Base-by-base conservation (phyloP, 1,284 basidiomycete species). In the Cerioporus squamosus region DNA sequence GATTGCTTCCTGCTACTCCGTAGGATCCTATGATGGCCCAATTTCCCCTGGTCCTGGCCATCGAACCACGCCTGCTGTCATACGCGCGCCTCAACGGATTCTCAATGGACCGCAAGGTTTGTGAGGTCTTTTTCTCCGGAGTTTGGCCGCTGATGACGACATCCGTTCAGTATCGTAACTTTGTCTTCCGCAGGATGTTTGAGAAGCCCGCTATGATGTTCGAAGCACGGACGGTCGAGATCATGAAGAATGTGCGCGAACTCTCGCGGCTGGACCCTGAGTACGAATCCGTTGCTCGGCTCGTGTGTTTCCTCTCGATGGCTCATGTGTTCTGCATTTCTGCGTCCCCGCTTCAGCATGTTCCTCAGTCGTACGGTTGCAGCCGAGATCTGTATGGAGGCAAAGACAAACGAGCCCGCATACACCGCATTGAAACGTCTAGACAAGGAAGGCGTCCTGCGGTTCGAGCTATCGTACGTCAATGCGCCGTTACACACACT, bases 151-250 rank as follows among this genome's bases (percentile, higher is more conserved):
- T 52, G 53, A 50, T 53, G 48, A 55, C 48, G 17, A 20, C 50
- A 42, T 40, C 52, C 58, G 39, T 51, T 51, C 63, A 91, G 88
- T 90, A 91, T 69, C 87, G 88, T 47, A 86, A 91, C 69, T 91
- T 90, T 65, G 84, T 91, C 12, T 91, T 91, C 69, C 86, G 89
- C 53, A 90, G 90, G 71, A 90, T 91, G 83, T 91, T 91, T 64
- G 88, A 90, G 72, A 82, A 84, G 58, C 78, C 81, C 42, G 69
- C 80, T 17, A 72, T 78, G 7, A 72, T 79, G 39, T 80, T 77
- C 55, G 82, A 83, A 38, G 77, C 78, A 44, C 78, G 80, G 48
- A 75, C 80, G n/a, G 79, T 85, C 49, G 85, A 89, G 57, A 87
- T 91, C 55, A 79, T 83, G 15, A 75, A 78, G 24, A 89, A 90